Percentiles rank a stretch among this genome's conserved stretches.
These are phyloP conservation scores for Excoecaria agallocha DNA, from an alignment of 345 rosid genomes.

Conservation along the genomic window DNA sequence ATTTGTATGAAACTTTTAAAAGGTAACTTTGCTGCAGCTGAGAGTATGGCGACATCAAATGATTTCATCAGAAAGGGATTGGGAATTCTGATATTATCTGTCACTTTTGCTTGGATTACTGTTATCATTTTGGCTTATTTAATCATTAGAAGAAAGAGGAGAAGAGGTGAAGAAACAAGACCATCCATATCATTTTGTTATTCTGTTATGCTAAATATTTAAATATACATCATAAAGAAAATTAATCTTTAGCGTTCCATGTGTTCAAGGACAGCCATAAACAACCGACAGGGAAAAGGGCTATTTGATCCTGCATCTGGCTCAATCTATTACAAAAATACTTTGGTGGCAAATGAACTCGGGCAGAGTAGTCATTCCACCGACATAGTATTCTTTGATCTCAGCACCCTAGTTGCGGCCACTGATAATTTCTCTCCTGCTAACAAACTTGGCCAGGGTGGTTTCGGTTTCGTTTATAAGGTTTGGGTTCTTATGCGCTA, in stretches of 20 bases:
- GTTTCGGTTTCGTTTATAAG: constrained; percentile 40
- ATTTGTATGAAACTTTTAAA: too few relatives aligned
- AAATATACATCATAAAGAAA: not conserved
- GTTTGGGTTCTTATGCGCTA: constrained; percentile 5
- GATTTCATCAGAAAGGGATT: not conserved
- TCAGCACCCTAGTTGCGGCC: constrained; percentile 19
- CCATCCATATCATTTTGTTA: too few relatives aligned
- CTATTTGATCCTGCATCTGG: not conserved
- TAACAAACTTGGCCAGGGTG: constrained; percentile 37
- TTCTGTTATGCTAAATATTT: too few relatives aligned
- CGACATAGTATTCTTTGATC: constrained; percentile 11
- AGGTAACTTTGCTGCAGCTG: constrained; percentile 1
- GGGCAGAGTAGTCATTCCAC: not conserved
- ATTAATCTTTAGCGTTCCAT: constrained; percentile 5
- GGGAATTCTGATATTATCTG: not conserved
- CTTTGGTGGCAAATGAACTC: not conserved
- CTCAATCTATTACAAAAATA: not conserved
- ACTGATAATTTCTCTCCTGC: constrained; percentile 28
- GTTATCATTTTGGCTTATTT: not conserved
- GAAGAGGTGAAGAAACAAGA: not conserved
- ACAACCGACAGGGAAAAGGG: not conserved
- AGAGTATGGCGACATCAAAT: not conserved
- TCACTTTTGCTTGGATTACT: not conserved
- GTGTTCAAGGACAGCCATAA: not conserved
- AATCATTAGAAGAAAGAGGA: not conserved